Percentiles rank a stretch among this genome's conserved stretches.
phyloP scores from a whole-genome alignment of 2,329 filamentous ascomycete species.

The Sporothrix pseudoabietina region DNA sequence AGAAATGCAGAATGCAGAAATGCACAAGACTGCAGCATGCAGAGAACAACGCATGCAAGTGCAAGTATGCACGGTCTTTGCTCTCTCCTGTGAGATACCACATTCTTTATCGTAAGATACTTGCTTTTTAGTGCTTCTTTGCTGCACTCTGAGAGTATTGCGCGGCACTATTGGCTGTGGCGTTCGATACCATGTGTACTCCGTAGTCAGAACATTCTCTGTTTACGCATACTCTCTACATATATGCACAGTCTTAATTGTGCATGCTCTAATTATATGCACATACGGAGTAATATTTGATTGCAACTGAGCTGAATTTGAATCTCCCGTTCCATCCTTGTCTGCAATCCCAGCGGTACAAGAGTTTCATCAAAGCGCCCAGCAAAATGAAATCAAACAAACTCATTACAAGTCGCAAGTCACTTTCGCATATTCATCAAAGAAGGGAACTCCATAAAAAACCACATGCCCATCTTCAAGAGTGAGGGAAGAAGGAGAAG shows the following conservation, averaged over 20 bases:
- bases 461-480: constrained; percentile 1
- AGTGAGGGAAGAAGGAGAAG: no score
- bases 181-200: neutral
- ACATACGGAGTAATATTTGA: constrained; percentile 7
- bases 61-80: neutral
- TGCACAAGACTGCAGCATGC: constrained; percentile 17
- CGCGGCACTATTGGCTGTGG: constrained; percentile 12
- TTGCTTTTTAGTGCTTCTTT: neutral
- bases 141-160: neutral
- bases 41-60: neutral
- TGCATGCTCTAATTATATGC: neutral
- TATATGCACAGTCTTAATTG: neutral
- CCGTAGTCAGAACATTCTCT: neutral
- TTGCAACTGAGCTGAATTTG: neutral
- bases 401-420: neutral
- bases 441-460: constrained; percentile 8
- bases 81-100: neutral
- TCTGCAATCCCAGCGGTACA: neutral
- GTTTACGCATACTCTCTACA: neutral
- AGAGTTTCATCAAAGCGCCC: constrained; percentile 7
- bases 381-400: constrained; percentile 5
- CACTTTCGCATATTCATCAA: neutral
- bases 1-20: constrained; percentile 8
- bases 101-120: constrained; percentile 24
- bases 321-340: neutral